phyloP scores from a whole-genome alignment of 352 stramenopile genomes.

The Phytophthora niederhauseri region DNA sequence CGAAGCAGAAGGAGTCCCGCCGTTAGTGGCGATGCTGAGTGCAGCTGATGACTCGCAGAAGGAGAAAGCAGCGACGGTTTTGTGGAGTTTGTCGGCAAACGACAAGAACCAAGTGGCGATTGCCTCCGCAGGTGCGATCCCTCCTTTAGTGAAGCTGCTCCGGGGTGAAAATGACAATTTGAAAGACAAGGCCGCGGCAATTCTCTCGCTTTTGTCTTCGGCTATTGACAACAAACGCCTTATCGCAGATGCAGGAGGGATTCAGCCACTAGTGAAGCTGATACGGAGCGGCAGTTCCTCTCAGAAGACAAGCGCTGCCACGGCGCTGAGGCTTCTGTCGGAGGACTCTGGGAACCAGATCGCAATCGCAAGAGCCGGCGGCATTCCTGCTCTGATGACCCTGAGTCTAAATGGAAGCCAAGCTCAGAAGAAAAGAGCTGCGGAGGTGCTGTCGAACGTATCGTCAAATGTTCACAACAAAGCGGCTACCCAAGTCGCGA shows the following conservation, averaged over 20 bases:
- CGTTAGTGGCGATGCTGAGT: not conserved
- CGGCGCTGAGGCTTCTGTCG: slow-evolving; percentile 3
- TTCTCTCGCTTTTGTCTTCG: slow-evolving; percentile 1
- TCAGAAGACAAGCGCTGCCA: not conserved
- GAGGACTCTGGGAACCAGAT: not conserved
- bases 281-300: not conserved
- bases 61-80: not conserved
- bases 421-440: not conserved
- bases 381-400: not conserved
- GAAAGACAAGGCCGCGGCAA: slow-evolving; percentile 3
- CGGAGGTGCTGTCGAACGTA: not conserved
- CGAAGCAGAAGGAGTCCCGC: not conserved
- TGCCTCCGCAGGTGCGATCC: not conserved
- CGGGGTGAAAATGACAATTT: not conserved
- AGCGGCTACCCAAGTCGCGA: not conserved
- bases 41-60: not conserved
- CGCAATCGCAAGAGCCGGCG: slow-evolving; percentile 1
- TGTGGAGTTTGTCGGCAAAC: slow-evolving; percentile 5
- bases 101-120: not conserved
- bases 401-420: not conserved
- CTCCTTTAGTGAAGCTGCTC: not conserved
- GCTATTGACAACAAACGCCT: not conserved
- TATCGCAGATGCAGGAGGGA: slow-evolving; percentile 1
- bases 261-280: slow-evolving; percentile 1
- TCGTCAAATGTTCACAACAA: slow-evolving; percentile 6